These are phyloP conservation scores for Cordyceps farinosa DNA, from an alignment of 2,329 filamentous ascomycete genomes.

Conservation along the genomic window DNA sequence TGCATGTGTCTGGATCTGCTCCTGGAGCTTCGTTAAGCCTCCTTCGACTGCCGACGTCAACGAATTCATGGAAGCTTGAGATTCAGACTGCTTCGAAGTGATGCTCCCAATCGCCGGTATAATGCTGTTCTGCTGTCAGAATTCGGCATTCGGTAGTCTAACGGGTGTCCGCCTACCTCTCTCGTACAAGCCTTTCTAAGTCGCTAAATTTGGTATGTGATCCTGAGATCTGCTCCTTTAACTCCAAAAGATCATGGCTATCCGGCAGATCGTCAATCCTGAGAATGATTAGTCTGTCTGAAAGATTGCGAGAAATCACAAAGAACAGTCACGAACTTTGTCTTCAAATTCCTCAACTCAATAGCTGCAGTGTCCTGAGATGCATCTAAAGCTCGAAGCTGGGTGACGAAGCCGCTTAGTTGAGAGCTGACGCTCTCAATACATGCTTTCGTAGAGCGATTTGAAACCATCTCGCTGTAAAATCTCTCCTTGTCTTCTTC, in stretches of 20 bases:
- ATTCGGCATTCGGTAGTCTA: not conserved
- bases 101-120: not conserved
- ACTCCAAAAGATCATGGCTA: not conserved
- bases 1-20: slow-evolving; percentile 4
- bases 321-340: not conserved
- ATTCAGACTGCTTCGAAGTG: slow-evolving; percentile 1
- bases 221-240: not conserved
- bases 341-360: not conserved
- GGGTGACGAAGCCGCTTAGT: not conserved
- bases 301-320: not conserved
- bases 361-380: slow-evolving; percentile 4
- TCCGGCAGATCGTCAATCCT: slow-evolving; percentile 2
- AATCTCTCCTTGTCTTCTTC: not conserved
- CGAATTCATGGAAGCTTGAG: not conserved
- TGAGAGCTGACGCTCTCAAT: not conserved
- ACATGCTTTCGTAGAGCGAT: not conserved
- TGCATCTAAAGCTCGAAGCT: slow-evolving; percentile 4
- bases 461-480: not conserved
- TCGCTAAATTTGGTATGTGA: not conserved
- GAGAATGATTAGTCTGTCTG: not conserved
- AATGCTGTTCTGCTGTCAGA: not conserved
- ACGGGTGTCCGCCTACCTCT: not conserved
- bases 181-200: not conserved
- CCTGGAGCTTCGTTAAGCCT: not conserved
- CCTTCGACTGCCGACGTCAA: not conserved